Conservation (phyloP, 495 filamentous ascomycete species). For the Hypomontagnella submonticulosa region DNA sequence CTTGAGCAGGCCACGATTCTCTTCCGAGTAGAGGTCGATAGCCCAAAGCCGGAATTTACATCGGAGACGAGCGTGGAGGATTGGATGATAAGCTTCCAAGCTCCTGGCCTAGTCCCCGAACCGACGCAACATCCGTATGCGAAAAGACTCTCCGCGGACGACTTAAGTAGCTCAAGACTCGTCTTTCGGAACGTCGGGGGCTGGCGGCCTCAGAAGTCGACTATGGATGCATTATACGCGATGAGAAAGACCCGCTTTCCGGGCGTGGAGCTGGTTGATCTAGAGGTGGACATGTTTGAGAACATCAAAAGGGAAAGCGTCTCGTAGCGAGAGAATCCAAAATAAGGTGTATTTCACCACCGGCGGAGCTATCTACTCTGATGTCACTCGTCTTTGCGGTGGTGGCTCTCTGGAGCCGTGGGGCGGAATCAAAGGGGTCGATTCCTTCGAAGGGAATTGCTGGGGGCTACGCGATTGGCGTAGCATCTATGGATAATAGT, state of each 20-base stretch:
- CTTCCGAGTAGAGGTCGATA: neutral
- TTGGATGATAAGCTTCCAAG: constrained; percentile 3
- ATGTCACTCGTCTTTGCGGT: too few relatives aligned
- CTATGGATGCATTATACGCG: neutral
- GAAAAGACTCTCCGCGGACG: neutral
- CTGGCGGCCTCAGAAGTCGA: constrained; percentile 3
- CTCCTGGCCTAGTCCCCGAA: neutral
- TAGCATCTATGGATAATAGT: too few relatives aligned
- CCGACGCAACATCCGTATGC: neutral
- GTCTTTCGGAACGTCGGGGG: neutral
- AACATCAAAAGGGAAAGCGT: too few relatives aligned
- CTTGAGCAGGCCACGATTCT: neutral
- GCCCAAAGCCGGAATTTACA: neutral
- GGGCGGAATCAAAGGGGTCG: too few relatives aligned
- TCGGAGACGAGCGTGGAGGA: neutral
- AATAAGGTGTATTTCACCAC: too few relatives aligned
- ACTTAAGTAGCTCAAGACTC: neutral
- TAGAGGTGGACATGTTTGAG: neutral
- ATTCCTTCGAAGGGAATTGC: too few relatives aligned
- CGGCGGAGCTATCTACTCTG: too few relatives aligned
- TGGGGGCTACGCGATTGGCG: too few relatives aligned
- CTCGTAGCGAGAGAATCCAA: too few relatives aligned
- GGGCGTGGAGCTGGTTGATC: neutral
- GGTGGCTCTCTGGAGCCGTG: too few relatives aligned
- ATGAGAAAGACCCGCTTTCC: neutral